Evolutionary conservation across 176 grass and related monocot species (phyloP), one percentile per base, ranked within the genome.

Genomic region (Dactylis glomerata): DNA sequence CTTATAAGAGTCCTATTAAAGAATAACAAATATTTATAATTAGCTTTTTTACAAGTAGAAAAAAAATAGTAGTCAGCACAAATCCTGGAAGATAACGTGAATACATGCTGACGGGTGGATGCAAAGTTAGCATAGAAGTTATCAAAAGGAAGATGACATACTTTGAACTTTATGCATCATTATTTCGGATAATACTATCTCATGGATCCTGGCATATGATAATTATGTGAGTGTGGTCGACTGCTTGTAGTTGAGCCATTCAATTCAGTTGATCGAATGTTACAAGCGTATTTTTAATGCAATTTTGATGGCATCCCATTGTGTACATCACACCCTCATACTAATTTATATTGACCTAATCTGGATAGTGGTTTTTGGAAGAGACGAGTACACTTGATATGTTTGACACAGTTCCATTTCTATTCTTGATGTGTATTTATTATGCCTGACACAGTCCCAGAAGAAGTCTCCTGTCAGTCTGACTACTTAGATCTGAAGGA

Each of bases 401-500:
- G 13, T 5, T 83, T 46, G 28, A 77, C 3, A 32, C 71, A 5
- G 1, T 77, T 81, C 34, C 22, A 46, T 28, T 65, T 83, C 64
- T 82, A 51, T 78, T 41, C 13, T 78, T 86, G 62, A 86, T 78
- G 24, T 36, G 54, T 73, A 50, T 26, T 76, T 40, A 66, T 62
- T 46, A 36, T 82, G 52, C 69, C 26, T 85, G 54, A 66, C 63
- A 37, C 88, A 93, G 89, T 85, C 44, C 82, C 91, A 80, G 87
- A 93, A 55, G 83, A 93, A 41, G 76, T 88, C 14, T 84, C 69
- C 72, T 80, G 83, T 83, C 89, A 41, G 36, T 74, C 86, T 79
- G 87, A 92, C 69, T 93, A 88, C 54, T 88, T 98, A 88, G 92
- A 98, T 90, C 76, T 90, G 44, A 92, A 98, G 62, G 88, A 88